Percentiles rank a stretch among this genome's conserved stretches.
Evolutionary conservation across 2,329 filamentous ascomycete genomes (phyloP).

Genomic region (Fusarium sp.): DNA sequence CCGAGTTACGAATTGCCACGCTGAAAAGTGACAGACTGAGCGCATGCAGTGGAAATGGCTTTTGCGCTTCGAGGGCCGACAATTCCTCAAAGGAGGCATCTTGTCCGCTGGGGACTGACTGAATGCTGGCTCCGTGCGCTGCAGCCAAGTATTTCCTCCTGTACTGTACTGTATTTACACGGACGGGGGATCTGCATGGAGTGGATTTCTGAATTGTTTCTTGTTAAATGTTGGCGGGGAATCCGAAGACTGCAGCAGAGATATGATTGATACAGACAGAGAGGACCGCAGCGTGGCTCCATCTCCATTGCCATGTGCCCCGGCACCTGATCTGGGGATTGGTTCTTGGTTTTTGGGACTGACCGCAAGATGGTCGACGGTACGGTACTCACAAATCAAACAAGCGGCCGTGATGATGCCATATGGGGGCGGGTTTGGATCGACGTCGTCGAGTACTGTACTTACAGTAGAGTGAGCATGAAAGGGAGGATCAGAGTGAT

Average conservation of each 20-base stretch:
- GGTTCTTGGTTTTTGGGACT: background rate
- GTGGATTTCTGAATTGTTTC: slow-evolving; percentile 4
- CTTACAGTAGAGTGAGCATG: background rate
- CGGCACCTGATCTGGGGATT: slow-evolving; percentile 24
- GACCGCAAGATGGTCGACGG: slow-evolving; percentile 23
- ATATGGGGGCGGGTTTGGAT: slow-evolving; percentile 19
- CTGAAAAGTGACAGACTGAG: background rate
- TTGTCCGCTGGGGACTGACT: background rate
- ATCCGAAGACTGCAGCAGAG: slow-evolving; percentile 1
- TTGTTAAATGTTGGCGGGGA: slow-evolving; percentile 10
- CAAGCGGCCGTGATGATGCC: slow-evolving; percentile 15
- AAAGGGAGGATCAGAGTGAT: background rate
- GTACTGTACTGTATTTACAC: background rate
- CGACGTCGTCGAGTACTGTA: slow-evolving; percentile 6
- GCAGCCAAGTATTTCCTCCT: background rate
- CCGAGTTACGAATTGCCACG: background rate
- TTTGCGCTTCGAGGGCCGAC: background rate
- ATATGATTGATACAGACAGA: background rate
- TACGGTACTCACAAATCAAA: slow-evolving; percentile 4
- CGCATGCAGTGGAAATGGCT: background rate
- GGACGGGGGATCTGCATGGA: slow-evolving; percentile 16
- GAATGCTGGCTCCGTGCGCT: background rate
- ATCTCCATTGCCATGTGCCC: slow-evolving; percentile 14
- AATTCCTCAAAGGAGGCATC: background rate
- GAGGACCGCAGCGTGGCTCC: background rate